Evolutionary conservation across 1,139 yeast species (phyloP).

Genomic region (Yamadazyma membranifaciens): DNA sequence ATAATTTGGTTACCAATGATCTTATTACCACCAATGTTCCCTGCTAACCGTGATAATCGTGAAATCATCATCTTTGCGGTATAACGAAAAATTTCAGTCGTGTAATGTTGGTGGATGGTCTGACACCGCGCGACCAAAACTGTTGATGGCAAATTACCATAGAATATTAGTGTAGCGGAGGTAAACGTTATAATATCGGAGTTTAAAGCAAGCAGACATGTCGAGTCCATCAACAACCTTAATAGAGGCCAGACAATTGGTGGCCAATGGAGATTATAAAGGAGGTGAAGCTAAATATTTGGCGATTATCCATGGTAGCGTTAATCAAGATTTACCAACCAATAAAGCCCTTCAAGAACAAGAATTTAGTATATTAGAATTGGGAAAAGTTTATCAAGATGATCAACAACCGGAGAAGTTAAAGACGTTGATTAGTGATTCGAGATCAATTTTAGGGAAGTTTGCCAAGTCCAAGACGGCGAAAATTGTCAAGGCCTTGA

Average conservation of each 20-base stretch:
- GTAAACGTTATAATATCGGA: too few relatives aligned
- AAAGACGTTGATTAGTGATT: conserved; percentile 60
- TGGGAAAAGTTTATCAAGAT: conserved; percentile 57
- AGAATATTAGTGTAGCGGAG: too few relatives aligned
- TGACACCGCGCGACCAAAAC: background rate
- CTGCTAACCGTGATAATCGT: background rate
- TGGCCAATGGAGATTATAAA: conserved; percentile 42
- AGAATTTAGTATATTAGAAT: conserved; percentile 61
- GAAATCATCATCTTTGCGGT: background rate
- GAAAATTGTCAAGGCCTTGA: conserved; percentile 72
- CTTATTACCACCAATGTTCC: background rate
- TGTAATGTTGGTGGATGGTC: background rate
- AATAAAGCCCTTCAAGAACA: conserved; percentile 37
- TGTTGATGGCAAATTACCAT: conserved; percentile 14
- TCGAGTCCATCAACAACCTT: conserved; percentile 21
- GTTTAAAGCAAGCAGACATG: background rate
- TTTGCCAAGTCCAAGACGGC: conserved; percentile 96
- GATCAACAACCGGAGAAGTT: conserved; percentile 50
- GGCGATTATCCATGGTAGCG: conserved; percentile 12
- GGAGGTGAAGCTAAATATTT: conserved; percentile 51
- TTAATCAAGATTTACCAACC: conserved; percentile 10
- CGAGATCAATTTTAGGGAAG: conserved; percentile 65
- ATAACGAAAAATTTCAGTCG: conserved; percentile 2
- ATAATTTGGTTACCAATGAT: background rate
- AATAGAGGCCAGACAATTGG: conserved; percentile 58